phyloP scores from a whole-genome alignment of 345 rosid species.

The Limnanthes douglasii region DNA sequence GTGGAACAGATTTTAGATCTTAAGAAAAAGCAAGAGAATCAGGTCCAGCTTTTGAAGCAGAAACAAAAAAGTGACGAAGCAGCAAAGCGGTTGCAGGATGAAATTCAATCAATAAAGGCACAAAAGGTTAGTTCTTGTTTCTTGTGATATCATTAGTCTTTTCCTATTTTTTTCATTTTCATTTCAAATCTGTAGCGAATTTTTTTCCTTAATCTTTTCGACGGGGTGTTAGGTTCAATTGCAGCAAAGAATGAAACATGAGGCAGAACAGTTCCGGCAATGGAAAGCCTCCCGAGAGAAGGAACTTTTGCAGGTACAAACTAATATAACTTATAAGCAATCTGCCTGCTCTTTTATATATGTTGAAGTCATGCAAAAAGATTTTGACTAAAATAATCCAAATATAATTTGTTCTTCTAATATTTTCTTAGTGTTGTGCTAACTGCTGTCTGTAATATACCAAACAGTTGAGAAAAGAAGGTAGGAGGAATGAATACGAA shows the following conservation, averaged over 20 bases:
- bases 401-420: too few relatives aligned
- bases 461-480: conserved; percentile 81
- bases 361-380: too few relatives aligned
- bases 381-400: too few relatives aligned
- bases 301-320: conserved; percentile 83
- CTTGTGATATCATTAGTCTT: neutral
- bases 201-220: conserved; percentile 4
- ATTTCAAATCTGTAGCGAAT: neutral
- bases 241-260: conserved; percentile 94
- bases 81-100: conserved; percentile 77
- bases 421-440: neutral
- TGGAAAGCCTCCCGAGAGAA: conserved; percentile 98
- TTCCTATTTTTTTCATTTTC: neutral
- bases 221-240: conserved; percentile 60
- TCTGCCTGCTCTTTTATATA: too few relatives aligned
- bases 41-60: conserved; percentile 88
- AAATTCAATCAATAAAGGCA: conserved; percentile 88
- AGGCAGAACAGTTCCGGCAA: conserved; percentile 94
- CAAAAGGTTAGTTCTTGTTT: conserved; percentile 46
- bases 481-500: conserved; percentile 94
- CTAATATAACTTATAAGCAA: too few relatives aligned
- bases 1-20: conserved; percentile 67
- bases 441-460: conserved; percentile 4
- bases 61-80: conserved; percentile 97
- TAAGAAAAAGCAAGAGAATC: conserved; percentile 93